Conservation (phyloP, 139 green algal species). For the Picochlorum sp. region DNA sequence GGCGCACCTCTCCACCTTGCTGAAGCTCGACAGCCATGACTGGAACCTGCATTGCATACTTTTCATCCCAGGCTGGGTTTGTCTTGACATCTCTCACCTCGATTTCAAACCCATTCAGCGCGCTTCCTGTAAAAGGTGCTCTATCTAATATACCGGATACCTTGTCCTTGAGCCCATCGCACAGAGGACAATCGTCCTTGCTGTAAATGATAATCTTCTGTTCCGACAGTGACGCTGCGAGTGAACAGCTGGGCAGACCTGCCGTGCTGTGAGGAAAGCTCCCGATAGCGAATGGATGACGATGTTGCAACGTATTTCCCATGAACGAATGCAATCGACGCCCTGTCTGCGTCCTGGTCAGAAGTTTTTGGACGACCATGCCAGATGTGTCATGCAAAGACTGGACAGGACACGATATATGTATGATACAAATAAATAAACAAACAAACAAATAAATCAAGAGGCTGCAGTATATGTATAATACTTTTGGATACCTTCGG, state of each 20-base stretch:
- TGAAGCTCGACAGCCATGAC: slow-evolving; percentile 29
- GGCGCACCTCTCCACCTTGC: not conserved
- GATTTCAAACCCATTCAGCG: slow-evolving; percentile 23
- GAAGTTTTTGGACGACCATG: too few species aligned
- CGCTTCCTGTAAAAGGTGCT: slow-evolving; percentile 34
- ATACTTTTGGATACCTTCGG: slow-evolving; percentile 2
- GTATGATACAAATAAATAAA: too few species aligned
- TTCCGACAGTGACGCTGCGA: not conserved
- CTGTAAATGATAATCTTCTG: slow-evolving; percentile 44
- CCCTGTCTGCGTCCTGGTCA: too few species aligned
- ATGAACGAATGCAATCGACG: too few species aligned
- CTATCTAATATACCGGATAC: slow-evolving; percentile 35
- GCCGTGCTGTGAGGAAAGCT: not conserved
- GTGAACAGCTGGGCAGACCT: not conserved
- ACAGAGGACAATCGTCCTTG: slow-evolving; percentile 48
- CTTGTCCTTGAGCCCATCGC: slow-evolving; percentile 42
- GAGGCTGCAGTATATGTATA: slow-evolving; percentile 10
- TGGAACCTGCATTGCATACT: slow-evolving; percentile 30
- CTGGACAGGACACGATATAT: too few species aligned
- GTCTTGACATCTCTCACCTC: slow-evolving; percentile 40
- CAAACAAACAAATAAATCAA: not conserved
- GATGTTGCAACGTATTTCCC: too few species aligned
- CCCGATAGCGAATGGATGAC: too few species aligned
- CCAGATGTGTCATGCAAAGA: too few species aligned
- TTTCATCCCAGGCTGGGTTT: slow-evolving; percentile 29